These are phyloP conservation scores for Penicillium sp. DNA, from an alignment of 2,329 filamentous ascomycete genomes.

Conservation along the genomic window DNA sequence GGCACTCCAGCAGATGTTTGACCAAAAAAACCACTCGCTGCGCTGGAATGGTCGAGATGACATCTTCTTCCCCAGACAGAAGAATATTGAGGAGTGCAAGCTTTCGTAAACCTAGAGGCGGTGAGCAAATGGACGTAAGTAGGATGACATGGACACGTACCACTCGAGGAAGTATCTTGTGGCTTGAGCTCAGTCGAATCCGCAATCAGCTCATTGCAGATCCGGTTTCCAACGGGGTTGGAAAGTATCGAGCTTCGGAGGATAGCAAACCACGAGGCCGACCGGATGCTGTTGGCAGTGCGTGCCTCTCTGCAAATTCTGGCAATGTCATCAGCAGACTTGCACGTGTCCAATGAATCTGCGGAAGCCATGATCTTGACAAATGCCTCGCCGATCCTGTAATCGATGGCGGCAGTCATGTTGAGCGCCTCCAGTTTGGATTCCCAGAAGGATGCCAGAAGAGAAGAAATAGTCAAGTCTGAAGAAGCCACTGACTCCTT, in stretches of 20 bases:
- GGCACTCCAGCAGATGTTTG: constrained; percentile 71
- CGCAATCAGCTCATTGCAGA: constrained; percentile 61
- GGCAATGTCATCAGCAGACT: constrained; percentile 31
- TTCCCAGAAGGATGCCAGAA: constrained; percentile 34
- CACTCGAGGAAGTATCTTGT: constrained; percentile 42
- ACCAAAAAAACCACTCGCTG: constrained; percentile 79
- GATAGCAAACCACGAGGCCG: constrained; percentile 49
- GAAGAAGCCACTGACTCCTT: constrained; percentile 15
- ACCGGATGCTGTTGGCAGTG: constrained; percentile 45
- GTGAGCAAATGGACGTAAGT: constrained; percentile 10
- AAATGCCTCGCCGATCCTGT: constrained; percentile 42
- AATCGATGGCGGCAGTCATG: constrained; percentile 33
- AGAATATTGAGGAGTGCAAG: constrained; percentile 57
- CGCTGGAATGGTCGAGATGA: constrained; percentile 48
- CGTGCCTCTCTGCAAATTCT: constrained; percentile 37
- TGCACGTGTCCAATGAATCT: constrained; percentile 25
- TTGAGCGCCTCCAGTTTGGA: constrained; percentile 31
- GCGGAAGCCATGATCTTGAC: constrained; percentile 38
- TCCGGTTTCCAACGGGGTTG: constrained; percentile 48
- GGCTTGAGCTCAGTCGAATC: constrained; percentile 57
- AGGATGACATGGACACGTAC: constrained; percentile 26
- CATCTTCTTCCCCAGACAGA: constrained; percentile 48
- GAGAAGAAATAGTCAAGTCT: constrained; percentile 22
- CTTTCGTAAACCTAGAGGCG: constrained; percentile 44
- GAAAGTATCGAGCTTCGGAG: constrained; percentile 50